These are phyloP conservation scores for Aegilops bicornis DNA, from an alignment of 176 grass and related monocot genomes.

Conservation along the genomic window DNA sequence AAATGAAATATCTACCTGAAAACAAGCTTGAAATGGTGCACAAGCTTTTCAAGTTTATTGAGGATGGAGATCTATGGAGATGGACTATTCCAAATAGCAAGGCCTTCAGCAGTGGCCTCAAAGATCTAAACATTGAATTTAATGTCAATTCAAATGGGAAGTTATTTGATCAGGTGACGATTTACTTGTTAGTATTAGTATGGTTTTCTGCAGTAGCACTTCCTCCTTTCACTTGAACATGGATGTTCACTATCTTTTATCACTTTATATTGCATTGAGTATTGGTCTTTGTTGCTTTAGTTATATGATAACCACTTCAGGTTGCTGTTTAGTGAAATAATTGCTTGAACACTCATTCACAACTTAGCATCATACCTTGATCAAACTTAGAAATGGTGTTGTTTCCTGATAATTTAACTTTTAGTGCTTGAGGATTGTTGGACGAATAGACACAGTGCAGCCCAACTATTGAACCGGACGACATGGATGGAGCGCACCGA, in stretches of 20 bases:
- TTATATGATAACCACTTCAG: neutral
- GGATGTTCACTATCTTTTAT: neutral
- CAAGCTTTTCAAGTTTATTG: conserved; percentile 84
- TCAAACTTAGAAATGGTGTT: neutral
- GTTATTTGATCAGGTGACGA: conserved; percentile 75
- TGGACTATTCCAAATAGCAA: conserved; percentile 80
- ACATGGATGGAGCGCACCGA: neutral
- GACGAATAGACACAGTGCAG: neutral
- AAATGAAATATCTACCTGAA: conserved; percentile 49
- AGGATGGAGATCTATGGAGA: conserved; percentile 87
- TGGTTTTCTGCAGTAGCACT: conserved; percentile 6
- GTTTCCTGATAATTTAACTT: conserved; percentile 4
- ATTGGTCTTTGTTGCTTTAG: neutral
- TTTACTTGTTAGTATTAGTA: neutral
- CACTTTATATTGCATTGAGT: neutral
- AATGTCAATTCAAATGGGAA: conserved; percentile 65
- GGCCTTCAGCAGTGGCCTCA: conserved; percentile 84
- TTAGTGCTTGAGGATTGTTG: neutral
- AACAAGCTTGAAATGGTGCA: conserved; percentile 59
- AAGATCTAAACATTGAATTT: conserved; percentile 78
- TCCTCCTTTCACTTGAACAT: neutral
- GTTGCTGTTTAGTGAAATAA: neutral
- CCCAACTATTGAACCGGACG: neutral
- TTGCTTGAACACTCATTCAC: neutral
- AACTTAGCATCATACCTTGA: neutral